A percentile compares a stretch with the other conserved stretches of the same genome.
These are phyloP conservation scores for Penicillium soppii DNA, from an alignment of 495 filamentous ascomycete species.

Conservation along the genomic window DNA sequence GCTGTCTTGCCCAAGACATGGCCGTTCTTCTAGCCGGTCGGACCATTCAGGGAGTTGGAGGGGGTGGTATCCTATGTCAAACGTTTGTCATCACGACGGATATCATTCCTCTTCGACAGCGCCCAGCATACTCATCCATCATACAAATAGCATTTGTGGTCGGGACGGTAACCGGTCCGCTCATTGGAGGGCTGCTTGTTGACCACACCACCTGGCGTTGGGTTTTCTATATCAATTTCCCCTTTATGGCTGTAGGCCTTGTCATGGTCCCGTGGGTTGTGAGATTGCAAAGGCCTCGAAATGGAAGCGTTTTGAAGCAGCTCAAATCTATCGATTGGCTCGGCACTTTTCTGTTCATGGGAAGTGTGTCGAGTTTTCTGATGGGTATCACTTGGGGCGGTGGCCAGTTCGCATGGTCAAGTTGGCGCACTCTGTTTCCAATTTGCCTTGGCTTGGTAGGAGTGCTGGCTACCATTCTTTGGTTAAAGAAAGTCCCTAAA, in stretches of 20 bases:
- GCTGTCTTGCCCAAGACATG: background rate
- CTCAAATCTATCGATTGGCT: background rate
- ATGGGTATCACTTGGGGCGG: conserved; percentile 60
- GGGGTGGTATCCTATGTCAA: background rate
- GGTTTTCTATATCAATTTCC: background rate
- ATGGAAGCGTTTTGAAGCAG: background rate
- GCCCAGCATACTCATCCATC: background rate
- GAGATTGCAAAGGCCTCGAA: background rate
- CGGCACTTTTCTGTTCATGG: background rate
- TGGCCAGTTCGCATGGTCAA: conserved; percentile 49
- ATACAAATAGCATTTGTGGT: background rate
- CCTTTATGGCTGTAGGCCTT: background rate
- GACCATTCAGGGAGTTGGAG: background rate
- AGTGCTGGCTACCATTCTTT: conserved; percentile 29
- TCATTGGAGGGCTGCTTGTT: background rate
- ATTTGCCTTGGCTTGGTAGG: conserved; percentile 39
- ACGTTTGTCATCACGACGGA: background rate
- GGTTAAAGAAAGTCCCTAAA: conserved; percentile 22
- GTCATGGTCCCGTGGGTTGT: background rate
- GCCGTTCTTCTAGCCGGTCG: background rate
- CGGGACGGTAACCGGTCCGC: background rate
- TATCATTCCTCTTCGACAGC: background rate
- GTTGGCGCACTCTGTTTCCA: conserved; percentile 45
- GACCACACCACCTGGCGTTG: background rate
- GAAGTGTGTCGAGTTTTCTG: conserved; percentile 30